Percentiles rank a stretch among this genome's conserved stretches.
Evolutionary conservation across 768 basidiomycete species (phyloP).

Genomic region (Saitozyma sp.): DNA sequence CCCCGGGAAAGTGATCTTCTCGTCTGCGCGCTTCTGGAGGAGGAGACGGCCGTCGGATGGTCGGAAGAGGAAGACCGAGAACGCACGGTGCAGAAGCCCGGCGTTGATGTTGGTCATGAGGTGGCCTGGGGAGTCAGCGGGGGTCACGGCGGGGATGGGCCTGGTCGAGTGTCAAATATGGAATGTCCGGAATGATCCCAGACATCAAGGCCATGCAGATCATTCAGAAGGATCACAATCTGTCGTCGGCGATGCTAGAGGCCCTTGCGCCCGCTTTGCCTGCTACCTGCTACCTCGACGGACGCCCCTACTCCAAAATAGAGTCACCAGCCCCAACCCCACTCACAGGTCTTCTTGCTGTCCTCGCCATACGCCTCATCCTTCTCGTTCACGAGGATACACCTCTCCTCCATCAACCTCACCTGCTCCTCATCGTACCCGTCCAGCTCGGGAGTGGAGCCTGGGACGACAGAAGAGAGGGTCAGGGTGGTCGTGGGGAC

Average conservation of each 20-base stretch:
- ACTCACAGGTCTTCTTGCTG: conserved; percentile 94
- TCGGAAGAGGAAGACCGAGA: conserved; percentile 94
- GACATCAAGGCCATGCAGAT: too few relatives aligned
- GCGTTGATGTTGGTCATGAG: conserved; percentile 93
- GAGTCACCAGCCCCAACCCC: too few relatives aligned
- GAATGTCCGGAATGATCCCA: too few relatives aligned
- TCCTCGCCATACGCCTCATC: conserved; percentile 55
- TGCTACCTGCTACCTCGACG: too few relatives aligned
- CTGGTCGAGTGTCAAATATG: too few relatives aligned
- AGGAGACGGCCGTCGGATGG: conserved; percentile 90
- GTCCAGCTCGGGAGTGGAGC: conserved; percentile 43
- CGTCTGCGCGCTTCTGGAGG: conserved; percentile 90
- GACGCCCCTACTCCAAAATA: too few relatives aligned
- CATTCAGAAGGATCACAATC: too few relatives aligned
- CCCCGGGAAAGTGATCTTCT: conserved; percentile 98
- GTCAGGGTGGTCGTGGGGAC: conserved; percentile 1
- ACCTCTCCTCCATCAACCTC: conserved; percentile 86
- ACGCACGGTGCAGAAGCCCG: conserved; percentile 93
- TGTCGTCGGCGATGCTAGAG: too few relatives aligned
- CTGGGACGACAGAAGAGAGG: too few relatives aligned
- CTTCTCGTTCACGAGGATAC: conserved; percentile 49
- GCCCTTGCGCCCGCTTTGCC: too few relatives aligned
- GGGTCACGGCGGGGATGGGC: too few relatives aligned
- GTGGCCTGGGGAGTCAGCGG: conserved; percentile 65
- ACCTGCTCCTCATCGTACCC: conserved; percentile 90